These are phyloP conservation scores for Dipodascus geniculatus DNA, from an alignment of 805 yeast genomes.

Conservation along the genomic window DNA sequence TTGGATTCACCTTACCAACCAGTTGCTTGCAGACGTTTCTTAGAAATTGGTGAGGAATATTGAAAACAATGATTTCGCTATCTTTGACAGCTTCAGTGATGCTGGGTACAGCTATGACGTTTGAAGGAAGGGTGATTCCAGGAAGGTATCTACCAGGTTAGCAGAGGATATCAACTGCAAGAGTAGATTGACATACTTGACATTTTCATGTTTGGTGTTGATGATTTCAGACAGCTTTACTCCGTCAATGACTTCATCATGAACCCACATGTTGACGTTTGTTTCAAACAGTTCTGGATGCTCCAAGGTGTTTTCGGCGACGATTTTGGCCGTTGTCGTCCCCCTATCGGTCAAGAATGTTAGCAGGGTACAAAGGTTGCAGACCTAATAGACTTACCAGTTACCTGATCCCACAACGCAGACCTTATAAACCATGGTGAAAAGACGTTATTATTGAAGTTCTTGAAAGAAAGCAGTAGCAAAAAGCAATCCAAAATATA, in stretches of 20 bases:
- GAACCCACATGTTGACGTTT: slow-evolving; percentile 94
- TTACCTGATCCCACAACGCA: slow-evolving; percentile 93
- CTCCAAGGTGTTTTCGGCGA: slow-evolving; percentile 73
- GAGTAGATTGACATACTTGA: slow-evolving; percentile 31
- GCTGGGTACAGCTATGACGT: slow-evolving; percentile 80
- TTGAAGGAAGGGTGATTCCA: slow-evolving; percentile 70
- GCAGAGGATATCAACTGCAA: background rate
- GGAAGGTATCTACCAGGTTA: slow-evolving; percentile 47
- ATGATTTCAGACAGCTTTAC: slow-evolving; percentile 79
- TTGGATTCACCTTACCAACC: slow-evolving; percentile 58
- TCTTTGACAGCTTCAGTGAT: slow-evolving; percentile 61
- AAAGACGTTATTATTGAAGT: too few relatives aligned
- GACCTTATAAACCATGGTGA: slow-evolving; percentile 28
- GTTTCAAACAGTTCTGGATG: slow-evolving; percentile 61
- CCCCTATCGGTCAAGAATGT: slow-evolving; percentile 36
- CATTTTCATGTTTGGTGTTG: slow-evolving; percentile 85
- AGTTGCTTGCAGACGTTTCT: slow-evolving; percentile 64
- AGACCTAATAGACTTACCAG: slow-evolving; percentile 35
- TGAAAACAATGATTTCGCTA: slow-evolving; percentile 83
- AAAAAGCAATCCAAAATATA: background rate
- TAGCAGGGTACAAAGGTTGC: background rate
- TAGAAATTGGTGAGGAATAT: slow-evolving; percentile 95
- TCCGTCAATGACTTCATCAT: slow-evolving; percentile 69
- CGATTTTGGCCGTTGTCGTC: slow-evolving; percentile 89
- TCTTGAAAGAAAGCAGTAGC: background rate